A percentile compares a stretch with the other conserved stretches of the same genome.
Evolutionary conservation across 2,329 filamentous ascomycete species (phyloP).

Genomic region (Scopulariopsis brevicaulis): DNA sequence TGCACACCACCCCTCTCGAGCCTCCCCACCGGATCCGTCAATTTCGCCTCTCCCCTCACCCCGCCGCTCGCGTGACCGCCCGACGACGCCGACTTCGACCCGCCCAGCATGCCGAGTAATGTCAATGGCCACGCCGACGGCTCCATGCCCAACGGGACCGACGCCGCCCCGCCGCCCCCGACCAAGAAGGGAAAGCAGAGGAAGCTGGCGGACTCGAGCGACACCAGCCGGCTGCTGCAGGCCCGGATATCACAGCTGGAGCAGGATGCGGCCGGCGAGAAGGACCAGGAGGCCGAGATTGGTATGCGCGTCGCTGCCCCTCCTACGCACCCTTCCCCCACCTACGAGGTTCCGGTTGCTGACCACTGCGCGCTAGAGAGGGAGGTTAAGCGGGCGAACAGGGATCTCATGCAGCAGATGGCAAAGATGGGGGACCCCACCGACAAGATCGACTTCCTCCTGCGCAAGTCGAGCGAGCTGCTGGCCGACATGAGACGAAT

Average conservation of each 20-base stretch:
- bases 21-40: neutral
- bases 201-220: slow-evolving; percentile 73
- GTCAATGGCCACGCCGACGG: slow-evolving; percentile 1
- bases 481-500: slow-evolving; percentile 91
- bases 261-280: slow-evolving; percentile 83
- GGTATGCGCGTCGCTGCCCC: slow-evolving; percentile 40
- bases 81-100: neutral
- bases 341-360: neutral
- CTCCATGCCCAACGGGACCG: slow-evolving; percentile 4
- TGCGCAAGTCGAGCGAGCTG: slow-evolving; percentile 84
- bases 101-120: slow-evolving; percentile 1
- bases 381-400: slow-evolving; percentile 87
- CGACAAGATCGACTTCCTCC: slow-evolving; percentile 81
- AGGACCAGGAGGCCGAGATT: slow-evolving; percentile 92
- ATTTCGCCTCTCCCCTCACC: neutral
- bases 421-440: slow-evolving; percentile 78
- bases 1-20: neutral
- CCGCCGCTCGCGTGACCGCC: slow-evolving; percentile 1
- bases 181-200: slow-evolving; percentile 75
- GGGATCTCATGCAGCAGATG: slow-evolving; percentile 78
- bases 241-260: slow-evolving; percentile 94
- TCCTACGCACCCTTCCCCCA: neutral
- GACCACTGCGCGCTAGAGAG: slow-evolving; percentile 47
- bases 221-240: slow-evolving; percentile 83
- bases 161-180: slow-evolving; percentile 15